Percentiles rank a stretch among this genome's conserved stretches.
Evolutionary conservation across 108 stramenopile genomes (phyloP).

Genomic region (Skeletonema potamos): DNA sequence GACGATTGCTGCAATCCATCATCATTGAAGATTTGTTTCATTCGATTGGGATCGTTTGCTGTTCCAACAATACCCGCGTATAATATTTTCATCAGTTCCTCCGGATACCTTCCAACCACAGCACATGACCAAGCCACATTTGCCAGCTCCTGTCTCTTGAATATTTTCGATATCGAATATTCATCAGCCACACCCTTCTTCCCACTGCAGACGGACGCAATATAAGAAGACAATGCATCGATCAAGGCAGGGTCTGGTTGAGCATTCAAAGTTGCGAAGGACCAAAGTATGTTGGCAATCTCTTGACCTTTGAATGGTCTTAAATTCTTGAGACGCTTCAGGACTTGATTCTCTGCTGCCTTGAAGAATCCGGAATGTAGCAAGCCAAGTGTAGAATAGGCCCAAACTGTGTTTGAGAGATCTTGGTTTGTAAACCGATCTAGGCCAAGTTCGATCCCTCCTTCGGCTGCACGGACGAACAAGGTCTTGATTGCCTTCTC

Average conservation of each 20-base stretch:
- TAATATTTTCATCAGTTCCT: conserved; percentile 51
- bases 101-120: conserved; percentile 63
- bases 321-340: conserved; percentile 24
- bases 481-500: conserved; percentile 63
- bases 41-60: conserved; percentile 38
- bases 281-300: conserved; percentile 77
- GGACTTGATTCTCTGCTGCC: conserved; percentile 34
- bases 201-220: conserved; percentile 28
- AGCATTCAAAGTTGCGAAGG: conserved; percentile 70
- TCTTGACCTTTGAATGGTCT: conserved; percentile 69
- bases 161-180: conserved; percentile 49
- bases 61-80: conserved; percentile 69
- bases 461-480: conserved; percentile 59
- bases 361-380: conserved; percentile 64
- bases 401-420: conserved; percentile 70
- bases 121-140: conserved; percentile 60
- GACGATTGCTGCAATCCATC: conserved; percentile 42
- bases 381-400: conserved; percentile 71
- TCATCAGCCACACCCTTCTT: conserved; percentile 32
- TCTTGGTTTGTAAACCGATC: conserved; percentile 68
- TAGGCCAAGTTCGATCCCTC: conserved; percentile 47
- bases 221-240: conserved; percentile 48
- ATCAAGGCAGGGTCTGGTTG: conserved; percentile 39
- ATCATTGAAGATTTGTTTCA: conserved; percentile 33
- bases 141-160: conserved; percentile 77